Conservation (phyloP, 2,329 filamentous ascomycete genomes). For the Biscogniauxia mediterranea region DNA sequence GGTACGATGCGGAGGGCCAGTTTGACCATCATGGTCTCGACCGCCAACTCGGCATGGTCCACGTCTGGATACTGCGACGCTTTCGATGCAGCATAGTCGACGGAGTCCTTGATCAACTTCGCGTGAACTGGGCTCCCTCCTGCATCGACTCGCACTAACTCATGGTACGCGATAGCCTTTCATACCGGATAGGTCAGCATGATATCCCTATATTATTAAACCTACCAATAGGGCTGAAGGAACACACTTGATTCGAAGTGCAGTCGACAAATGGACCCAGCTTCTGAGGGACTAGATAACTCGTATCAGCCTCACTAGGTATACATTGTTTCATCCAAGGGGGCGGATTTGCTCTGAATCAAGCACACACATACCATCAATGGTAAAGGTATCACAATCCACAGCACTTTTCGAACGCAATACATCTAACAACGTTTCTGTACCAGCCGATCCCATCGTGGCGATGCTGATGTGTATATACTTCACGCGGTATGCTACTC, state of each 20-base stretch:
- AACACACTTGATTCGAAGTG: slow-evolving; percentile 51
- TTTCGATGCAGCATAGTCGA: slow-evolving; percentile 34
- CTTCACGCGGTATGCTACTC: neutral
- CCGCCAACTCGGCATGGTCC: slow-evolving; percentile 46
- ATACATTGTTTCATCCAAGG: neutral
- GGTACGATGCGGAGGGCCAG: slow-evolving; percentile 51
- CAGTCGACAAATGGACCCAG: slow-evolving; percentile 51
- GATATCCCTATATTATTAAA: neutral
- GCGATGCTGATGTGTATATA: neutral
- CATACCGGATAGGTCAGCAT: neutral
- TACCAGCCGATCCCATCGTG: slow-evolving; percentile 14
- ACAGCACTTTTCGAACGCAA: slow-evolving; percentile 44
- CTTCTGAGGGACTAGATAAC: slow-evolving; percentile 40
- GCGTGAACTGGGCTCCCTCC: slow-evolving; percentile 37
- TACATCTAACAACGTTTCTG: slow-evolving; percentile 39
- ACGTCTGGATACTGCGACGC: slow-evolving; percentile 34
- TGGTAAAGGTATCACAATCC: slow-evolving; percentile 52
- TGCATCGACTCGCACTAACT: slow-evolving; percentile 37
- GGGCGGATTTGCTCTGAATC: neutral
- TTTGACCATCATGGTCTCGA: slow-evolving; percentile 57
- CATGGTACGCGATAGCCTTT: slow-evolving; percentile 49
- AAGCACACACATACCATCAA: slow-evolving; percentile 36
- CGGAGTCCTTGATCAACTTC: slow-evolving; percentile 37
- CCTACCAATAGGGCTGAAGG: neutral
- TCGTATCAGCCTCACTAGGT: neutral